Evolutionary conservation across 108 stramenopile species (phyloP), one percentile per base, ranked within the genome.

Genomic region (Skeletonema potamos): DNA sequence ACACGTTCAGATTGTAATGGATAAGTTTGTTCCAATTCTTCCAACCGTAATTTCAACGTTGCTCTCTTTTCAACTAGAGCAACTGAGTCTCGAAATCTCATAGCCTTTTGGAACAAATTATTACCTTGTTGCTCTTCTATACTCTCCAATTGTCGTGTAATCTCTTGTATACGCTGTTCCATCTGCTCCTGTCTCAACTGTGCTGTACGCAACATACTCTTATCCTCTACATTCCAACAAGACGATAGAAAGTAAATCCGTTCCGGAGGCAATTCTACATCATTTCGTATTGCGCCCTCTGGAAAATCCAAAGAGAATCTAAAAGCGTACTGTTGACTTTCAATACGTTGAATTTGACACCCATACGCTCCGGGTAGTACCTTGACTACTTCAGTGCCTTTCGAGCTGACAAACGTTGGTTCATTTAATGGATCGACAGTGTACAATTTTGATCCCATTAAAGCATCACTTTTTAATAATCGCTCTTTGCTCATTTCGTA

Each of bases 301-400:
- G 72, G 72, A 58, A 66, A 78, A 51, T 78, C 77, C 57, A 78
- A 3, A 29, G 73, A 78, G 48, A 78, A 78, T 18, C 72, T 33
- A 1, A 78, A 41, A 3, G 46, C 58, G 56, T 78, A 78, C n/a
- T 73, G 75, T n/a, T 64, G 70, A 24, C 70, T 46, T 30, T 63
- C 33, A 0, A 32, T 4, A 20, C 20, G 32, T 44, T 76, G 75
- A 27, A 76, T 28, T 6, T 63, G 39, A 27, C 69, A 63, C 18
- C 62, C 70, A 28, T 71, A 76, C 1, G 70, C 69, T 13, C 75
- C 75, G 13, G 62, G 48, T 11, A 48, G 24, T 17, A 76, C 70
- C 26, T 64, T 64, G 18, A 76, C 68, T 18, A 13, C n/a, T 34
- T 76, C 51, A 17, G 6, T 37, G 4, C 75, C 75, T 6, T 63